These are phyloP conservation scores for Tricholoma matsutake DNA, from an alignment of 768 basidiomycete genomes.

Conservation along the genomic window DNA sequence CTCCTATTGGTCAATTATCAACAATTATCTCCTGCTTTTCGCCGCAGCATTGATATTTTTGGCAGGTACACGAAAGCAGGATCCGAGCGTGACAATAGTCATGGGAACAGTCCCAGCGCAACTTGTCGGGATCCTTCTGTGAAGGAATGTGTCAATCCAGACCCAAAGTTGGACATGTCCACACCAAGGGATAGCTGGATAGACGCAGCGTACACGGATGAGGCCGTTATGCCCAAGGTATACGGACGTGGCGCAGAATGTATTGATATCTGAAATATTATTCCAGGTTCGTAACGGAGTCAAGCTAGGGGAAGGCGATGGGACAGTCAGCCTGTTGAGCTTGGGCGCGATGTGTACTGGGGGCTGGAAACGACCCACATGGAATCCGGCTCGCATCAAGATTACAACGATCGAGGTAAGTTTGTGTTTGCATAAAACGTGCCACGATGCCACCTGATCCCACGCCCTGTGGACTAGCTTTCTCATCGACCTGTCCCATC, in stretches of 20 bases:
- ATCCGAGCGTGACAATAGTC: slow-evolving; percentile 62
- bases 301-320: slow-evolving; percentile 93
- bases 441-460: neutral
- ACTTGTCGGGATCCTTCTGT: slow-evolving; percentile 43
- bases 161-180: slow-evolving; percentile 51
- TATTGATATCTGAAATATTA: neutral
- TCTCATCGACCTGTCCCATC: slow-evolving; percentile 71
- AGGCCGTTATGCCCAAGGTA: slow-evolving; percentile 55
- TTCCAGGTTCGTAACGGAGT: slow-evolving; percentile 74
- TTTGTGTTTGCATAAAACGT: neutral
- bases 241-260: slow-evolving; percentile 1
- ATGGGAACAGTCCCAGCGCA: slow-evolving; percentile 40
- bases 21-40: neutral
- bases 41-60: neutral
- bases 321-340: slow-evolving; percentile 83
- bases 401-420: slow-evolving; percentile 84
- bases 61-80: slow-evolving; percentile 68
- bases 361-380: slow-evolving; percentile 85
- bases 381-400: slow-evolving; percentile 91
- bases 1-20: slow-evolving; percentile 68
- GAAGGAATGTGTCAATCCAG: slow-evolving; percentile 39
- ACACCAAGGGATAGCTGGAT: slow-evolving; percentile 71
- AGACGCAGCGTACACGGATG: slow-evolving; percentile 77
- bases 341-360: slow-evolving; percentile 96
- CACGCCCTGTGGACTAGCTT: too few relatives aligned